Base-by-base conservation (phyloP, 345 rosid genomes). In the Sonneratia alba region DNA sequence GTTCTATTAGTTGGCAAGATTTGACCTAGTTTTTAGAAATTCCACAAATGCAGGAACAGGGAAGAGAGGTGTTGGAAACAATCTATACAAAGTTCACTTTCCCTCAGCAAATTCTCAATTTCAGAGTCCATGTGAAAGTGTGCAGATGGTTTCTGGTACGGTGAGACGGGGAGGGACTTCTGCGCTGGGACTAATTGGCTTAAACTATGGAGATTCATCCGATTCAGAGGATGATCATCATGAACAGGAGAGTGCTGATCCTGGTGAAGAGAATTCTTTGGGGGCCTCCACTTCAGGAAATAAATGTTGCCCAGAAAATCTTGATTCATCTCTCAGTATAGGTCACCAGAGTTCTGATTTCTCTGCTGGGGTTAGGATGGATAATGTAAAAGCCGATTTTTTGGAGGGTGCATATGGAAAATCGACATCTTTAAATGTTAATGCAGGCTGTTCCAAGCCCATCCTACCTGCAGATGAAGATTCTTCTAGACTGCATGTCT, bases 151-250 rank as follows among this genome's bases (percentile, higher is more conserved):
- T 76, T 76, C 87, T 38, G 71, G 68, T 67, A 45, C 86, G 68
- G 76, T 68, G 59, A 75, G 57, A 45, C 55, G 69, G 51, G 72
- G 70, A 51, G 81, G 81, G n/a, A 57, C 73, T 67, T 89, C 88
- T 72, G 93, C 97, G 40, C 98, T 95, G 72, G 88, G 88, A 59
- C 76, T 95, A 24, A 83, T 95, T 68, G 99, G 92, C 83, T 80
- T 82, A 75, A 81, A 83, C 51, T 95, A 95, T 80, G 99, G 92
- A 77, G 83, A 88, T 75, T 92, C 97, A 57, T 92, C 99, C 1
- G 99, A 92, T 73, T 92, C 98, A 9, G 99, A 95, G 70, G 91
- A 95, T 69, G 97, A 88, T 24, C 78, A 71, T 71, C 36, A 48
- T 68, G 85, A 81, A 71, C 76, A 71, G 18, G 82, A 82, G 79